phyloP scores from a whole-genome alignment of 768 basidiomycete genomes.

The Termitomyces sp. region DNA sequence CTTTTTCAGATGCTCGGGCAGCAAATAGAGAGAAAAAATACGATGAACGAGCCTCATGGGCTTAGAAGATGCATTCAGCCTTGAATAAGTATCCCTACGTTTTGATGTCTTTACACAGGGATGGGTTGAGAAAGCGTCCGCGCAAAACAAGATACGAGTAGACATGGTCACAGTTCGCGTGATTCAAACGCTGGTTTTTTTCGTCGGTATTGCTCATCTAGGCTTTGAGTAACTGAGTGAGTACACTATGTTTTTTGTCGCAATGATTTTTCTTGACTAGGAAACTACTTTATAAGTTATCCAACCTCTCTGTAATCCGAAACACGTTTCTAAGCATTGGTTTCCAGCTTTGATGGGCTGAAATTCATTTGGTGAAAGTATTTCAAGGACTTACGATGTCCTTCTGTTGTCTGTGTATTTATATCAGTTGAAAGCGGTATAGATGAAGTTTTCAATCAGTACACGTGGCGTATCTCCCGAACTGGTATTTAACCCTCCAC shows the following conservation, averaged over 20 bases:
- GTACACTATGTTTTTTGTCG: neutral
- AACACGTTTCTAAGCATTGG: neutral
- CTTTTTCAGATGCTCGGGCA: neutral
- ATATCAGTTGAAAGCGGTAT: neutral
- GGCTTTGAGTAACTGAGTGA: neutral
- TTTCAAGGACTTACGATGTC: neutral
- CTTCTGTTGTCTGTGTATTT: neutral
- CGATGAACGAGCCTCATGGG: too few relatives aligned
- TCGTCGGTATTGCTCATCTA: neutral
- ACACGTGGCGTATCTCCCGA: neutral
- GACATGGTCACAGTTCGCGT: neutral
- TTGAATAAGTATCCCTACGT: neutral
- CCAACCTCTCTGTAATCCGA: neutral
- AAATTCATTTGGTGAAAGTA: neutral
- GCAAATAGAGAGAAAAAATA: neutral
- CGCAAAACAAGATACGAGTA: neutral
- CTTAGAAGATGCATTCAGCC: neutral
- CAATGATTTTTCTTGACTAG: neutral
- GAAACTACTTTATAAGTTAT: neutral
- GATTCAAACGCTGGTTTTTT: neutral
- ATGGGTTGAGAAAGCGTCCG: neutral
- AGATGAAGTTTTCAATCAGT: neutral
- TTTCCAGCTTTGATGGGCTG: neutral
- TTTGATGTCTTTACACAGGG: too few relatives aligned
- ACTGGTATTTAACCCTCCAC: neutral